A percentile compares a stretch with the other conserved stretches of the same genome.
Evolutionary conservation across 805 yeast species (phyloP).

Genomic region (Myxozyma mucilagina): DNA sequence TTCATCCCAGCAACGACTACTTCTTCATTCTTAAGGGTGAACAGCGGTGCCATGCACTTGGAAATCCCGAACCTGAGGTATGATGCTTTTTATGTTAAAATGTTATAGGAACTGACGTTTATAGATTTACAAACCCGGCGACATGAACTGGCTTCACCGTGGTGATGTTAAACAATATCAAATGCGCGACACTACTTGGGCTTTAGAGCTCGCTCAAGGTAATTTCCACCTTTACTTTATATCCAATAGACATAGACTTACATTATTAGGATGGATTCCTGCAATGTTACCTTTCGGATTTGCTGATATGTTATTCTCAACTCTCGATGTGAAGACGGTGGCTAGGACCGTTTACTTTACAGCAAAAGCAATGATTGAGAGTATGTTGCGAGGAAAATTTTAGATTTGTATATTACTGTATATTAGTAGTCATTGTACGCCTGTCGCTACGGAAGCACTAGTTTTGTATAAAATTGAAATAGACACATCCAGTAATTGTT

Average conservation of each 20-base stretch:
- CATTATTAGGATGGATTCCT: conserved; percentile 75
- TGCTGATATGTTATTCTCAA: conserved; percentile 73
- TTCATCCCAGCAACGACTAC: conserved; percentile 96
- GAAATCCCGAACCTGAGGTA: conserved; percentile 55
- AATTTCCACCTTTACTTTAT: not conserved
- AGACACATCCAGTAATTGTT: too few species aligned
- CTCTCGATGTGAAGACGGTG: conserved; percentile 74
- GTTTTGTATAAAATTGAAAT: too few species aligned
- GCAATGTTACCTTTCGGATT: conserved; percentile 97
- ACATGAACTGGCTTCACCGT: conserved; percentile 72
- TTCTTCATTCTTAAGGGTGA: conserved; percentile 85
- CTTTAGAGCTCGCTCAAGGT: conserved; percentile 92
- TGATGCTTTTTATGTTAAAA: not conserved
- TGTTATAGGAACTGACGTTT: not conserved
- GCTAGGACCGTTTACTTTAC: conserved; percentile 70
- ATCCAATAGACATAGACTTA: not conserved
- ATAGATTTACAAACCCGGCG: conserved; percentile 81
- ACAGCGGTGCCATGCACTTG: conserved; percentile 70
- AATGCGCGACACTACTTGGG: conserved; percentile 81
- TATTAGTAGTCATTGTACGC: too few species aligned
- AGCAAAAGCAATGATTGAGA: conserved; percentile 72
- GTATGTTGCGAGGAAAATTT: conserved; percentile 69
- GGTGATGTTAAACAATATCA: conserved; percentile 81
- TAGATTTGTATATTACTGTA: conserved; percentile 36
- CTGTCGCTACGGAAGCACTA: too few species aligned